Conservation (phyloP, 1,284 basidiomycete species). For the Cutaneotrichosporon dermatis region DNA sequence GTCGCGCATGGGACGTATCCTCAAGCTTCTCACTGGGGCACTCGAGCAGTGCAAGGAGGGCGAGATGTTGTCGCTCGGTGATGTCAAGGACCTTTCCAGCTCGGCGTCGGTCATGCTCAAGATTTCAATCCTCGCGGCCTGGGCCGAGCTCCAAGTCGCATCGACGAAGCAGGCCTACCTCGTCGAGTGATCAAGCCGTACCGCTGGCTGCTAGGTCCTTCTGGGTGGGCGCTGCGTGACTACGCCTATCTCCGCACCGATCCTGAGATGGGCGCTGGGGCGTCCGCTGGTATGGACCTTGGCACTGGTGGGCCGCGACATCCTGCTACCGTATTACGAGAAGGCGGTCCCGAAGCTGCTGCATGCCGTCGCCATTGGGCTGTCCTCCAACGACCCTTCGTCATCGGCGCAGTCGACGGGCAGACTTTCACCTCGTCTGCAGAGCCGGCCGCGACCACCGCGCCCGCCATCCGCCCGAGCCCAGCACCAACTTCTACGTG, state of each 20-base stretch:
- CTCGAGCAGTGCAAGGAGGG: slow-evolving; percentile 87
- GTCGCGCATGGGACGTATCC: slow-evolving; percentile 83
- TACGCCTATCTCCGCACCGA: slow-evolving; percentile 87
- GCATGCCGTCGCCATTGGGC: slow-evolving; percentile 76
- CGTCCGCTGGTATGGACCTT: slow-evolving; percentile 67
- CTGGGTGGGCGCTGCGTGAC: slow-evolving; percentile 87
- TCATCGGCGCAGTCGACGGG: slow-evolving; percentile 78
- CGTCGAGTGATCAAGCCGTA: slow-evolving; percentile 79
- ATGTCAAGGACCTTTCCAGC: slow-evolving; percentile 79
- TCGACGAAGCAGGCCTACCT: slow-evolving; percentile 72
- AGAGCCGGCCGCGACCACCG: slow-evolving; percentile 20
- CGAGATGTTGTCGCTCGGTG: slow-evolving; percentile 78
- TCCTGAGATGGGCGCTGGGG: slow-evolving; percentile 69
- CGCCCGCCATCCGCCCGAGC: slow-evolving; percentile 56
- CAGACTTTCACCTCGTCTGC: slow-evolving; percentile 48
- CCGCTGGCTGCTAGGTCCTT: slow-evolving; percentile 65
- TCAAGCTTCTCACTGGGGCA: slow-evolving; percentile 80
- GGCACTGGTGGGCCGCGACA: slow-evolving; percentile 85
- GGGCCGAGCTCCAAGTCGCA: slow-evolving; percentile 88
- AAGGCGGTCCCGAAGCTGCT: slow-evolving; percentile 78
- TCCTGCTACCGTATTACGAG: slow-evolving; percentile 87
- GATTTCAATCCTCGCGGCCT: slow-evolving; percentile 88
- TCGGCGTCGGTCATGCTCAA: slow-evolving; percentile 94
- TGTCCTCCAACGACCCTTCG: slow-evolving; percentile 67
- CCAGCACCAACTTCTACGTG: slow-evolving; percentile 77